Base-by-base conservation (phyloP, 306 rosid genomes). In the Malus fusca region DNA sequence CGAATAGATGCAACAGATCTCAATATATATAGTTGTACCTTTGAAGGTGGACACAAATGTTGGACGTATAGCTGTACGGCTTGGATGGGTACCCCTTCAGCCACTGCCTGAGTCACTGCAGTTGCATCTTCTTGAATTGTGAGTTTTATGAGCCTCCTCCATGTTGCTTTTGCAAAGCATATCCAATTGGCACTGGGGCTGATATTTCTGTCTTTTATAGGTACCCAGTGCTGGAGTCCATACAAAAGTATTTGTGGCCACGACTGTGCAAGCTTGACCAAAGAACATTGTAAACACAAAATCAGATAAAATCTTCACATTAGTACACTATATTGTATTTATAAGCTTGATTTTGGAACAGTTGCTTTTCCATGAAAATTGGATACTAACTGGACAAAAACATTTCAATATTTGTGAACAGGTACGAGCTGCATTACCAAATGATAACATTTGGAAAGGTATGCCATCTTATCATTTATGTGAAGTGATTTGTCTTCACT, bases 391-490 rank as follows among this genome's bases (percentile, higher is more conserved):
- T 33, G 61, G 33, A 46, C 76, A 77, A 23, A 65, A 68, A 77
- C 40, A 48, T 75, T 78, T 66, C 77, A 33, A 82, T 79, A 43
- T 82, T 61, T 80, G 70, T 64, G 53, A 76, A 58, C 96, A 92
- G 99, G 88, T 96, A 96, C 76, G 99, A 96, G 85, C 87, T 96
- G 80, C 99, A 96, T 85, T 96, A 92, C 82, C 99, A 96, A 89
- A 84, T 96, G 94, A 96, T 96, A 83, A 96, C 99, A 75, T 96
- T 96, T 85, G 99, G 99, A 88, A 96, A 96, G 98, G 99, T 91
- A 86, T 40, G 68, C 30, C 77, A 64, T 71, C 75, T 65, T 66
- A 66, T 83, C 53, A 69, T 21, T 26, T 30, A 76, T 56, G 10
- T 25, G 43, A 58, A 19, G 70, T 73, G 25, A 55, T 15, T 72